Evolutionary conservation across 345 rosid species (phyloP), one percentile per base, ranked within the genome.

Genomic region (Gossypium longicalyx): DNA sequence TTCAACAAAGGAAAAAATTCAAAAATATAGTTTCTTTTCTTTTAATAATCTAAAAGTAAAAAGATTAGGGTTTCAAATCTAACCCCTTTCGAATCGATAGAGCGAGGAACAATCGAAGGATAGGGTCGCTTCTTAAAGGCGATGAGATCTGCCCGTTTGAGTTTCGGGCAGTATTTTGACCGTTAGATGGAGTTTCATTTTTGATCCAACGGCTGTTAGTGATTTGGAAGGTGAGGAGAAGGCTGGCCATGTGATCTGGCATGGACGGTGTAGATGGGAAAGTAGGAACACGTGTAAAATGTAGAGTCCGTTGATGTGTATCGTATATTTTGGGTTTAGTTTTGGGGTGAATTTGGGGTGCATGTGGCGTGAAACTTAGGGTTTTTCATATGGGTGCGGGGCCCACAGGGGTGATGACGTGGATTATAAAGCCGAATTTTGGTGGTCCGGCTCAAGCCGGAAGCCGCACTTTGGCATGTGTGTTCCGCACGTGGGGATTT

Each of bases 61-160:
- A 41, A n/a, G 27, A 75, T 12, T 61, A 79, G 84, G 64, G 82
- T 73, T 83, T 75, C 82, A 57, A 59, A 57, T 29, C 34, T 80
- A 3, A 53, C 61, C 86, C 79, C 76, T 57, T 20, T 9, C 3
- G 13, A 57, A 57, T 25, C 74, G 69, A 67, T 72, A 34, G 71
- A 81, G 86, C 88, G 89, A 82, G 65, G 84, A 82, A 77, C 65
- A 72, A 41, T 79, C 78, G 82, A 11, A 2, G 78, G 82, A 77
- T 72, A 66, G 38, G 85, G 72, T 65, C 77, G 74, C 70, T 20
- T 81, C 86, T 88, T 88, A 86, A 88, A 88, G 92, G 82, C 82
- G 9, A 79, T 22, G 75, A 83, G 89, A 88, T 85, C 88, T 86
- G 82, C 85, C 92, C 89, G 79, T 2, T 0, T 3, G 9, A 7